These are phyloP conservation scores for Pythium rishiriense DNA, from an alignment of 352 stramenopile species.

Conservation along the genomic window DNA sequence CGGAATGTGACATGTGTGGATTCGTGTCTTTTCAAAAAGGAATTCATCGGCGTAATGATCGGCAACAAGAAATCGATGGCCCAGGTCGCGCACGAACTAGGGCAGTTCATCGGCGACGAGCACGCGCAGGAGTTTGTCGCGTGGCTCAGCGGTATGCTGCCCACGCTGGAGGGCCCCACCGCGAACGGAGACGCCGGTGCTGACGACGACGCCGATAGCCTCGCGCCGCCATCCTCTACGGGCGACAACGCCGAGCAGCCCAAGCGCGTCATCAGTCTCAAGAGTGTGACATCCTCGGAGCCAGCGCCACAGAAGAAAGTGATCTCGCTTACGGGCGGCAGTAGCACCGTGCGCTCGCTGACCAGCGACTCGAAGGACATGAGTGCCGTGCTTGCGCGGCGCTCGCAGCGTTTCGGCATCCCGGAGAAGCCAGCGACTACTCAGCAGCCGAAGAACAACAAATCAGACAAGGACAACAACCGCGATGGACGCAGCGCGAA, in stretches of 20 bases:
- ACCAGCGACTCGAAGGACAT: slow-evolving; percentile 38
- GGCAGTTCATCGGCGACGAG: slow-evolving; percentile 85
- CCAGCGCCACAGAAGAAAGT: slow-evolving; percentile 48
- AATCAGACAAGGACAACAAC: slow-evolving; percentile 24
- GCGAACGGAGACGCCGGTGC: slow-evolving; percentile 13
- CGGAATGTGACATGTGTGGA: slow-evolving; percentile 27
- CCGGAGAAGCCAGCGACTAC: slow-evolving; percentile 32
- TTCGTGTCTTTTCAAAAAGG: slow-evolving; percentile 36
- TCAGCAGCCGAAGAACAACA: slow-evolving; percentile 22
- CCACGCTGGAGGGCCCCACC: slow-evolving; percentile 41
- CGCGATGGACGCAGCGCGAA: slow-evolving; percentile 21
- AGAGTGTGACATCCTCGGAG: slow-evolving; percentile 34
- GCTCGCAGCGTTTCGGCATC: slow-evolving; percentile 76
- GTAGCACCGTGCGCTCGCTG: slow-evolving; percentile 56
- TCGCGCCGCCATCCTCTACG: slow-evolving; percentile 7
- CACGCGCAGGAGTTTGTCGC: slow-evolving; percentile 67
- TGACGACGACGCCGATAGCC: slow-evolving; percentile 25
- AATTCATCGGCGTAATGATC: slow-evolving; percentile 88
- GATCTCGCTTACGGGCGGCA: slow-evolving; percentile 45
- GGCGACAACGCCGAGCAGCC: background rate
- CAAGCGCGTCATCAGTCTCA: slow-evolving; percentile 72
- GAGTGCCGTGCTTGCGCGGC: slow-evolving; percentile 59
- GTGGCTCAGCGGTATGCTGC: slow-evolving; percentile 65
- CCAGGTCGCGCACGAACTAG: slow-evolving; percentile 78
- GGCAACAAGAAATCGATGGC: slow-evolving; percentile 87